Conservation (phyloP, 352 stramenopile genomes). For the Pythium scleroteichum region DNA sequence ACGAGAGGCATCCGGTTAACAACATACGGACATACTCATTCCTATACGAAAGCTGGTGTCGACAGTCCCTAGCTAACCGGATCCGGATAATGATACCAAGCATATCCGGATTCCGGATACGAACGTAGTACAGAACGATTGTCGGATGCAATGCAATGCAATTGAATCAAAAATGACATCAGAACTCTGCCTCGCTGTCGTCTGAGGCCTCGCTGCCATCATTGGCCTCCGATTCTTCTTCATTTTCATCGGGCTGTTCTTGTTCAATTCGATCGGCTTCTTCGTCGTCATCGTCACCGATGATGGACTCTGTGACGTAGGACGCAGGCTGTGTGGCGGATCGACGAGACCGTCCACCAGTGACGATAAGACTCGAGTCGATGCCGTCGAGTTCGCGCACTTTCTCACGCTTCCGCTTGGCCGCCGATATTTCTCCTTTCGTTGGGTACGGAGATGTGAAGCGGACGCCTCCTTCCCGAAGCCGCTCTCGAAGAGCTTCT, state of each 20-base stretch:
- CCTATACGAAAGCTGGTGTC: neutral
- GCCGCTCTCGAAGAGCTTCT: conserved; percentile 52
- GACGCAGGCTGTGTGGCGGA: conserved; percentile 9
- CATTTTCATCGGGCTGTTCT: conserved; percentile 30
- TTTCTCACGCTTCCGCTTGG: conserved; percentile 68
- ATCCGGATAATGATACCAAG: conserved; percentile 12
- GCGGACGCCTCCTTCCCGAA: conserved; percentile 44
- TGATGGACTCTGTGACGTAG: conserved; percentile 8
- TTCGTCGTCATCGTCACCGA: conserved; percentile 18
- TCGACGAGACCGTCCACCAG: conserved; percentile 24
- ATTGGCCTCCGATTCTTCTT: conserved; percentile 28
- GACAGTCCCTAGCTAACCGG: neutral
- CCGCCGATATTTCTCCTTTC: conserved; percentile 59
- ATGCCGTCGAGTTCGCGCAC: conserved; percentile 83
- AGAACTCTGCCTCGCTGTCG: conserved; percentile 44
- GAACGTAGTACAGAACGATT: too few relatives aligned
- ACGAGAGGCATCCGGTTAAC: neutral
- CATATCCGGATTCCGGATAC: conserved; percentile 23
- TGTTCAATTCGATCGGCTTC: conserved; percentile 12
- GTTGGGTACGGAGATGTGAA: conserved; percentile 67
- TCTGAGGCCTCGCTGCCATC: conserved; percentile 33
- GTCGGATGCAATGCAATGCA: conserved; percentile 9
- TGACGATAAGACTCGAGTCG: conserved; percentile 79
- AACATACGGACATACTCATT: conserved; percentile 25
- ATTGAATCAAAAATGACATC: too few relatives aligned